These are phyloP conservation scores for Ocimum tenuiflorum DNA, from an alignment of 257 asterid species.

Conservation along the genomic window DNA sequence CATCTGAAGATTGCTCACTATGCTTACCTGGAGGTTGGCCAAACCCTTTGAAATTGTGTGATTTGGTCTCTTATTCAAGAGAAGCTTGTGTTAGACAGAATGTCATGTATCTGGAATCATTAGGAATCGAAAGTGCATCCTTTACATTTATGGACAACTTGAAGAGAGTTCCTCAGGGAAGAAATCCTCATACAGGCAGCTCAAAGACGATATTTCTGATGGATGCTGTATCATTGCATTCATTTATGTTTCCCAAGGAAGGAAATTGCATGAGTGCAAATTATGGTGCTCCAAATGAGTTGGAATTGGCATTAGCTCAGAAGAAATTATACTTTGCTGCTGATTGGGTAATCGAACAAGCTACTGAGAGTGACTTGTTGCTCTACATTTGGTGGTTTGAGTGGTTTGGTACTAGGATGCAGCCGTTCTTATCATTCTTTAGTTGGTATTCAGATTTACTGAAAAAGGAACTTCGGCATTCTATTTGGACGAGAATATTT, in stretches of 20 bases:
- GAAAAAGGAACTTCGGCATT: slow-evolving; percentile 51
- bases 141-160: slow-evolving; percentile 9
- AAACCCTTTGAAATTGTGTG: slow-evolving; percentile 58
- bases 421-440: slow-evolving; percentile 44
- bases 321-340: slow-evolving; percentile 69
- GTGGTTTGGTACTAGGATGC: slow-evolving; percentile 54
- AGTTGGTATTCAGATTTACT: slow-evolving; percentile 38
- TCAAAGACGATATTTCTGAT: slow-evolving; percentile 34
- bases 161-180: slow-evolving; percentile 22
- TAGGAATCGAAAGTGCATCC: slow-evolving; percentile 58
- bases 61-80: slow-evolving; percentile 48
- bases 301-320: slow-evolving; percentile 35
- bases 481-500: slow-evolving; percentile 61
- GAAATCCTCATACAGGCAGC: slow-evolving; percentile 25
- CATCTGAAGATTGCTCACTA: slow-evolving; percentile 40
- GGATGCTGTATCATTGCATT: slow-evolving; percentile 41
- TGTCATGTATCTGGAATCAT: slow-evolving; percentile 58
- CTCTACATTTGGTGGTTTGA: slow-evolving; percentile 68
- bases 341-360: slow-evolving; percentile 87
- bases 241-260: slow-evolving; percentile 38
- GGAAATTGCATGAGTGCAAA: slow-evolving; percentile 21
- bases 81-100: slow-evolving; percentile 68
- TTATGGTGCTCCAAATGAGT: slow-evolving; percentile 22
- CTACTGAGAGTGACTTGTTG: slow-evolving; percentile 56
- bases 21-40: slow-evolving; percentile 94